Conservation (phyloP, 345 rosid genomes). For the Dipteronia sinensis region DNA sequence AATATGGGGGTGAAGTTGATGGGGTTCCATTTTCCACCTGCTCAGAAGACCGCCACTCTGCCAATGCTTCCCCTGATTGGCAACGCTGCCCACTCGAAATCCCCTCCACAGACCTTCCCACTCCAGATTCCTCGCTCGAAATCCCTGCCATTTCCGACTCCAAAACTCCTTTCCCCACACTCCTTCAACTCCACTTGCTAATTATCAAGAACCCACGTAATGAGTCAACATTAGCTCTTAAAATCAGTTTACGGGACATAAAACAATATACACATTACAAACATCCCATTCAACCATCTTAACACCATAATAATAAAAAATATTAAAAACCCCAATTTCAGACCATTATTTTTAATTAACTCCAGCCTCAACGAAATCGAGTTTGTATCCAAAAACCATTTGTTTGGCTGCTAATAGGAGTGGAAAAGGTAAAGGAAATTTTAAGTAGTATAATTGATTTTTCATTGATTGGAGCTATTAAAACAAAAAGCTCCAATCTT, state of each 20-base stretch:
- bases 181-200: constrained; percentile 37
- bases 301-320: background rate
- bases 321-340: background rate
- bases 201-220: constrained; percentile 8
- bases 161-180: constrained; percentile 39
- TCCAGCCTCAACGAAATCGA: background rate
- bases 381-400: background rate
- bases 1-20: constrained; percentile 83
- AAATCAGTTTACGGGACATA: constrained; percentile 5
- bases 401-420: constrained; percentile 7
- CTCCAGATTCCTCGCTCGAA: constrained; percentile 68
- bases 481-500: background rate
- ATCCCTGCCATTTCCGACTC: constrained; percentile 68
- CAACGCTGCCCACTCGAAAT: constrained; percentile 56
- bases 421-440: background rate
- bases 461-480: background rate
- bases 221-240: constrained; percentile 16
- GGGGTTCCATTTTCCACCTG: constrained; percentile 90
- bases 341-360: background rate
- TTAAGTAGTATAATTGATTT: background rate
- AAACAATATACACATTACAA: background rate
- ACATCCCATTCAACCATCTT: background rate
- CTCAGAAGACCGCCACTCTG: constrained; percentile 93
- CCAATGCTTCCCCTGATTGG: constrained; percentile 78
- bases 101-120: constrained; percentile 68